Evolutionary conservation across 2,329 filamentous ascomycete genomes (phyloP), one percentile per base, ranked within the genome.

Genomic region (Diaporthe citrichinensis): DNA sequence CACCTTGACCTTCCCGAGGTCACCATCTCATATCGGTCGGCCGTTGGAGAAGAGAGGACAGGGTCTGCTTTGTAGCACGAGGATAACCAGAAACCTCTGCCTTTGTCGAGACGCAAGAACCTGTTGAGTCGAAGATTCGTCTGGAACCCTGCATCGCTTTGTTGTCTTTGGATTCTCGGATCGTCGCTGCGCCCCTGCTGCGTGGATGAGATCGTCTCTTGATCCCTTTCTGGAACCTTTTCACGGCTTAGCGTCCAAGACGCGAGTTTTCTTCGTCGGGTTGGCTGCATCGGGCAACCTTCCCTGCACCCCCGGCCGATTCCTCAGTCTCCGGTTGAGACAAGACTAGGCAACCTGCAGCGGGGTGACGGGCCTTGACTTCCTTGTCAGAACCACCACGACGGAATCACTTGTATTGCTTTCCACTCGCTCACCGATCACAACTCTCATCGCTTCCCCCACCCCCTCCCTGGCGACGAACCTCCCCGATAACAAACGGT

Each of bases 301-400:
- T 74, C 44, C 49, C 31, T 34, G 25, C 51, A 53, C 51, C 59
- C 58, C 69, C 65, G 49, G 72, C 67, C 41, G 46, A 71, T 65
- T 55, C 59, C 71, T 74, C 72, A 69, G 72, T 57, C 67, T 49
- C 39, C 62, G 67, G 41, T 74, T 76, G 72, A 76, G 75, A 73
- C 79, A 78, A 53, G 79, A 75, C 77, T 82, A 83, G 81, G 80
- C 82, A 84, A 68, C 79, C 78, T 79, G 78, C 80, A 83, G 79
- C 76, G 74, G 76, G 74, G 76, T 74, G 57, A 79, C 78, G 78
- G 77, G 77, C 77, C 62, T 71, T 74, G 75, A 72, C 77, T 76
- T 77, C 73, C 73, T 78, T 78, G 76, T 77, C 65, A 76, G 55
- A 61, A 74, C 51, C 36, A 34, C 44, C 41, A 41, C 51, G n/a